Evolutionary conservation across 208 protist genomes (phyloP), one percentile per base, ranked within the genome.

Genomic region (Acanthamoeba castellanii): DNA sequence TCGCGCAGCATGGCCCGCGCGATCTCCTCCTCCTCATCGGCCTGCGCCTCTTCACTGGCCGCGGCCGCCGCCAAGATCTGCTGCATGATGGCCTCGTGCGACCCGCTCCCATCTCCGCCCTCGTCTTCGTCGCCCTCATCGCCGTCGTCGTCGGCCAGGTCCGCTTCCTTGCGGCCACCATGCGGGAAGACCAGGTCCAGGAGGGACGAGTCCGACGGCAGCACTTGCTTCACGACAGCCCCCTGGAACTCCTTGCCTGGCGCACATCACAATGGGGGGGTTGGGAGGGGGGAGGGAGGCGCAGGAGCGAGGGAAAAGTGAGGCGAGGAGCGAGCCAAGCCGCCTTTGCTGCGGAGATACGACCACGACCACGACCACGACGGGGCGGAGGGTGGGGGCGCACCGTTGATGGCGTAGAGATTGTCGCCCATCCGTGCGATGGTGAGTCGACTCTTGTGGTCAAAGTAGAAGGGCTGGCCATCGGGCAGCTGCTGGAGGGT

Each of bases 151-250:
- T 37, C 22, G n/a, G 14, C 72, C 7, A 81, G 30, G 42, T 81
- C 72, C 27, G 9, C 6, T 42, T 81, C 34, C 16, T 50, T 27
- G 59, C 59, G 59, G 72, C 16, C 34, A 37, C n/a, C n/a, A n/a
- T 81, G 72, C 13, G 72, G 72, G 42, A 81, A 81, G 27, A 50
- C 72, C 9, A 81, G 72, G 22, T 81, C 72, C 72, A 81, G 42
- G 16, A 81, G 72, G 37, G 72, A 81, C 8, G 34, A 81, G 25
- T 81, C 72, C 34, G 72, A n/a, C 20, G 72, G 72, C 72, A 81
- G 72, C 42, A 50, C 72, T 81, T 81, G 72, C 72, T 18, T 81
- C 27, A 81, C 72, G 16, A 6, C 34, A 27, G 72, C 72, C n/a
- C 34, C 42, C 25, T 81, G 30, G n/a, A 50, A 81, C 6, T 81